These are phyloP conservation scores for Silene noctiflora DNA, from an alignment of 179 eudicot species.

Conservation along the genomic window DNA sequence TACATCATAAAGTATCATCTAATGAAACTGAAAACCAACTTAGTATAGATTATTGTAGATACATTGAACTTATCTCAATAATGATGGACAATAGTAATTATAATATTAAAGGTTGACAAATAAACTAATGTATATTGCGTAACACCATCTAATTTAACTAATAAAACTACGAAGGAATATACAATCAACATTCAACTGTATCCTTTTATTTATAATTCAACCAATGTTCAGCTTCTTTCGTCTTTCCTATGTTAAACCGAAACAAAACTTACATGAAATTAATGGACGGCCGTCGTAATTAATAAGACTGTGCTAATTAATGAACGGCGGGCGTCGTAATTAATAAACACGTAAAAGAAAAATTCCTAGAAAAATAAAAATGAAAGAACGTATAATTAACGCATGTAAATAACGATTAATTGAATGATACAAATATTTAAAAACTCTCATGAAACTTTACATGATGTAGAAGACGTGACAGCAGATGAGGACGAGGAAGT, in stretches of 20 bases:
- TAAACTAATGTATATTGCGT: not conserved
- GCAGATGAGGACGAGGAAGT: slow-evolving; percentile 19
- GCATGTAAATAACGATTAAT: not conserved
- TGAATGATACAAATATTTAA: not conserved
- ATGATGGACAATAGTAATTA: not conserved
- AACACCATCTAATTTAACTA: slow-evolving; percentile 2
- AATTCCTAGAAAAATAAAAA: not conserved
- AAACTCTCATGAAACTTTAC: slow-evolving; percentile 32
- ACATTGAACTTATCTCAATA: slow-evolving; percentile 13
- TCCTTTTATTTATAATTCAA: not conserved
- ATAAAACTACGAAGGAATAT: slow-evolving; percentile 11
- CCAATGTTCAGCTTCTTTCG: not conserved
- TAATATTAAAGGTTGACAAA: not conserved
- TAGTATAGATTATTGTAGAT: slow-evolving; percentile 10
- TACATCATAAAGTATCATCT: too few relatives aligned
- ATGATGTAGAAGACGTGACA: slow-evolving; percentile 21
- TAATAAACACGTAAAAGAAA: not conserved
- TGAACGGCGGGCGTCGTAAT: not conserved
- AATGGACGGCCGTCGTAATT: not conserved
- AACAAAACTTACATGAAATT: not conserved
- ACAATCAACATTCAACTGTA: not conserved
- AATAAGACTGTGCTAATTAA: not conserved
- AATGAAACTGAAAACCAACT: not conserved
- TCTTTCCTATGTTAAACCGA: not conserved
- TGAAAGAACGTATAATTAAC: not conserved